Evolutionary conservation across 208 protist genomes (phyloP), one percentile per base, ranked within the genome.

Genomic region (Perkinsela sp.): DNA sequence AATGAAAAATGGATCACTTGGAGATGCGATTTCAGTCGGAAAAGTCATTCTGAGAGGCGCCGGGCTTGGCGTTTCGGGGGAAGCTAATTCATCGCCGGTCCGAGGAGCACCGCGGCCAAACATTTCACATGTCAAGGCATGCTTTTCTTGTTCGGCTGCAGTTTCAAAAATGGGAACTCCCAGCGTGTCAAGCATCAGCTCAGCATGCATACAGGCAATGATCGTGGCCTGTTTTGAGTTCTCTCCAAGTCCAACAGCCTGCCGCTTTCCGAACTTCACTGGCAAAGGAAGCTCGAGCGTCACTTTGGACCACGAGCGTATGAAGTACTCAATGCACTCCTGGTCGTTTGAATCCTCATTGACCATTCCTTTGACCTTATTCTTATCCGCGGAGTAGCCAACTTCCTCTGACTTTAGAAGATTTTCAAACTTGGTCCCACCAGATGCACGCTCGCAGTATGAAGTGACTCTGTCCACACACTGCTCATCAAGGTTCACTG

Each of bases 181-280:
- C 2, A 90, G 74, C 0, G 78, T 70, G 69, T 92, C 87, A 29
- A 92, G 77, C n/a, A 87, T 81, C 31, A 92, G 76, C 75, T 92
- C 87, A 29, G 80, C 79, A 70, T 92, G 87, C 87, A 90, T 90
- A 40, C 79, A 79, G 29, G 87, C 87, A 31, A 86, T 76, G 68
- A 72, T 68, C 70, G 84, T 80, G 1, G 87, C 87, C 40, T 88
- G 79, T 0, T 73, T 71, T 16, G 73, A 72, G 40, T 71, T 80
- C 16, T 77, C 72, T 6, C 79, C 82, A 68, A 85, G 81, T 31
- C 87, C 87, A 30, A 89, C 65, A 30, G 83, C 87, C 13, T 89
- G 69, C 2, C 84, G 82, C 69, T 86, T 78, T 0, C 87, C 87
- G 66, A 82, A 88, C 1, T 68, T 68, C 15, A 71, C 31, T 13